These are phyloP conservation scores for Trichophyton equinum DNA, from an alignment of 2,329 filamentous ascomycete species.

Conservation along the genomic window DNA sequence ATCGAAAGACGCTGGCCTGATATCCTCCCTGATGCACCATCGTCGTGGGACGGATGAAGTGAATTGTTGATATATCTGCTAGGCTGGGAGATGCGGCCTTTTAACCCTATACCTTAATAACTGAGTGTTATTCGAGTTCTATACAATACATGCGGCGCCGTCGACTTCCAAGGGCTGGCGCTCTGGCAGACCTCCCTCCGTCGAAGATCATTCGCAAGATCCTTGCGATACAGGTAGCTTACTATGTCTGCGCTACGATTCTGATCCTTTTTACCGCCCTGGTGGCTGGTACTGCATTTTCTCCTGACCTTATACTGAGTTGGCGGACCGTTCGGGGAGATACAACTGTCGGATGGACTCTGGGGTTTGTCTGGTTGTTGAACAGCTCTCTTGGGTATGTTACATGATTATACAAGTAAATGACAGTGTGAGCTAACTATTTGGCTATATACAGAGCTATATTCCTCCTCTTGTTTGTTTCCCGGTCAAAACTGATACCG, in stretches of 20 bases:
- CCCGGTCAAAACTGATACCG: conserved; percentile 82
- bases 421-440: neutral
- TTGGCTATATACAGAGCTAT: conserved; percentile 48
- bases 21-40: neutral
- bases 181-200: conserved; percentile 53
- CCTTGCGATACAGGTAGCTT: conserved; percentile 49
- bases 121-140: neutral
- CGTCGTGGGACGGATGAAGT: neutral
- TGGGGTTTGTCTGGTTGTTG: conserved; percentile 55
- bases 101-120: neutral
- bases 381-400: conserved; percentile 52
- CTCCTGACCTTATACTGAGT: conserved; percentile 46
- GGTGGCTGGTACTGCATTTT: conserved; percentile 50
- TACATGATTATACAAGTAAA: neutral
- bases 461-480: conserved; percentile 69
- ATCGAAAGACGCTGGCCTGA: neutral
- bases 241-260: conserved; percentile 49
- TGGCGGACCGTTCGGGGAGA: conserved; percentile 55
- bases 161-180: conserved; percentile 52
- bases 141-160: conserved; percentile 34
- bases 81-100: neutral
- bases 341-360: conserved; percentile 57
- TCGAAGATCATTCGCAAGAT: conserved; percentile 57
- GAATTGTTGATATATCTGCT: neutral
- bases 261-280: conserved; percentile 57